phyloP scores from a whole-genome alignment of 192 early-diverging fungal species.

The Chytriomyces sp. region DNA sequence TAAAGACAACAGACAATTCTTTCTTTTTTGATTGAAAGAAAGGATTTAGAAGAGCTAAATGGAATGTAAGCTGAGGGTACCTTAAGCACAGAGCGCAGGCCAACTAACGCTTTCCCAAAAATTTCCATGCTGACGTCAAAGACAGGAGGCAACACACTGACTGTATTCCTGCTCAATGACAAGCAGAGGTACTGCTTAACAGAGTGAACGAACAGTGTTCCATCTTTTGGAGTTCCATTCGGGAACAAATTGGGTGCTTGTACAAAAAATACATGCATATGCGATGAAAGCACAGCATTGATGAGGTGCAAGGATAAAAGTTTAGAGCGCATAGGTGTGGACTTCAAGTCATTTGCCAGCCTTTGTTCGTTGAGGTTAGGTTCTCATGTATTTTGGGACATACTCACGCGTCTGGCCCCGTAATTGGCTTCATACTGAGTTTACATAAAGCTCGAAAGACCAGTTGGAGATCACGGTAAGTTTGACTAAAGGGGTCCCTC shows the following conservation, averaged over 20 bases:
- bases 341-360: slow-evolving; percentile 67
- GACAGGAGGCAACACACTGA: slow-evolving; percentile 73
- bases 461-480: slow-evolving; percentile 72
- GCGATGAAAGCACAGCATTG: slow-evolving; percentile 70
- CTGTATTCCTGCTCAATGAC: slow-evolving; percentile 79
- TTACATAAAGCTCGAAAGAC: slow-evolving; percentile 88
- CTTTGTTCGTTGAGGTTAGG: slow-evolving; percentile 44
- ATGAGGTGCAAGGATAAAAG: slow-evolving; percentile 82
- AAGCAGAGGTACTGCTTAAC: slow-evolving; percentile 87
- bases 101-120: slow-evolving; percentile 74
- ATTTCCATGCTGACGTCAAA: slow-evolving; percentile 83
- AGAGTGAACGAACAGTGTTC: slow-evolving; percentile 68
- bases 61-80: slow-evolving; percentile 36
- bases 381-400: too few species aligned
- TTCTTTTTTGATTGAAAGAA: slow-evolving; percentile 51
- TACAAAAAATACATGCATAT: slow-evolving; percentile 73
- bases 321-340: slow-evolving; percentile 82
- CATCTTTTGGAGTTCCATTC: background rate
- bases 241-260: slow-evolving; percentile 54
- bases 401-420: slow-evolving; percentile 59
- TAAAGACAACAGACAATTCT: slow-evolving; percentile 87
- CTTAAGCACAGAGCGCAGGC: slow-evolving; percentile 73
- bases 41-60: background rate
- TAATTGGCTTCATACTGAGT: slow-evolving; percentile 81
- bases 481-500: slow-evolving; percentile 15